Conservation (phyloP, 192 early-diverging fungal species). For the Mortierella claussenii region DNA sequence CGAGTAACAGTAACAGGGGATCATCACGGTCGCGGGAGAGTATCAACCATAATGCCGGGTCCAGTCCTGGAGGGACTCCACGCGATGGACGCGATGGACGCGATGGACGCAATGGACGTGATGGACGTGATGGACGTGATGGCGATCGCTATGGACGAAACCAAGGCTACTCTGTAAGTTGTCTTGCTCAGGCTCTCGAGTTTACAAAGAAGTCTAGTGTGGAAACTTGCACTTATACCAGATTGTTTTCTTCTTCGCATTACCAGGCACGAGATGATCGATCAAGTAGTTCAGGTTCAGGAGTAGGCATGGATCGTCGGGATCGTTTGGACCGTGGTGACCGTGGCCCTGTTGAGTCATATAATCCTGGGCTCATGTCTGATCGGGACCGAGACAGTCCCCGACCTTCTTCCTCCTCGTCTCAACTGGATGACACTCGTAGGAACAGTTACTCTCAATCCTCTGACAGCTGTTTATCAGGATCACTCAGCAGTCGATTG, state of each 20-base stretch:
- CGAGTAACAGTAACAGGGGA: neutral
- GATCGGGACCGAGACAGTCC: neutral
- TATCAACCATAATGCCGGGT: no score
- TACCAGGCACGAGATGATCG: no score
- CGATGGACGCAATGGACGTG: no score
- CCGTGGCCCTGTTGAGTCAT: conserved; percentile 1
- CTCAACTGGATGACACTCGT: no score
- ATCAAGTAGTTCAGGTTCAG: neutral
- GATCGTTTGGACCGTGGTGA: neutral
- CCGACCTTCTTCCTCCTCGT: neutral
- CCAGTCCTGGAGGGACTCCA: no score
- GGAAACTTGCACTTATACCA: no score
- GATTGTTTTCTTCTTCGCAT: no score
- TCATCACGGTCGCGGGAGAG: conserved; percentile 7
- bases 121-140: conserved; percentile 10
- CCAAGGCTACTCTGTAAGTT: conserved; percentile 6
- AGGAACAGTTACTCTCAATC: no score
- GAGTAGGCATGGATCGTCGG: neutral
- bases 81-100: no score
- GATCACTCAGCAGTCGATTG: conserved; percentile 27
- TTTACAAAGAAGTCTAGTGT: no score
- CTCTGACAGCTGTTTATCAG: no score
- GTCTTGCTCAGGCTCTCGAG: no score
- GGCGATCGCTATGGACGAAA: conserved; percentile 1
- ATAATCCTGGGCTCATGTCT: neutral